Evolutionary conservation across 2,329 filamentous ascomycete genomes (phyloP).

Genomic region (Fonsecaea pedrosoi): DNA sequence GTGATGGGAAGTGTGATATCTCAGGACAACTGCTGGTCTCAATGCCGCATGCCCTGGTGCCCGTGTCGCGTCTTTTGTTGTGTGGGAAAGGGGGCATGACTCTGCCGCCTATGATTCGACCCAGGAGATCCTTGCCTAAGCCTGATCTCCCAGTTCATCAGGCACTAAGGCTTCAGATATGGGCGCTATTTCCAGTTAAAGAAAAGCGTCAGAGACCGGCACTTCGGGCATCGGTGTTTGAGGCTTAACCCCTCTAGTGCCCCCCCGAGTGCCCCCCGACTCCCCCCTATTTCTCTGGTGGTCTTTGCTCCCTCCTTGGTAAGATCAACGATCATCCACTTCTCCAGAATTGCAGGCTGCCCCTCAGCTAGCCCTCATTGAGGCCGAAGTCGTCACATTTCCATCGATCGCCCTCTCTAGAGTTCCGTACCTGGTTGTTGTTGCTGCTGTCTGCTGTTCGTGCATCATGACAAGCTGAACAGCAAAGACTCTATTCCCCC

Average conservation of each 20-base stretch:
- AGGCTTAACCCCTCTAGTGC: background rate
- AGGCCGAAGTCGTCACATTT: background rate
- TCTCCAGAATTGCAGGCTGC: background rate
- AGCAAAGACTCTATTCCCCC: background rate
- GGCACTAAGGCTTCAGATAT: slow-evolving; percentile 9
- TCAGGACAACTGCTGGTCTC: background rate
- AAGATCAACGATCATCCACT: background rate
- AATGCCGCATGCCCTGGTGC: slow-evolving; percentile 1
- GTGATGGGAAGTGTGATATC: slow-evolving; percentile 21
- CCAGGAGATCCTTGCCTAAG: slow-evolving; percentile 3
- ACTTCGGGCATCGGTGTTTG: background rate
- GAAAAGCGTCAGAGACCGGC: slow-evolving; percentile 6
- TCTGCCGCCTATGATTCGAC: slow-evolving; percentile 17
- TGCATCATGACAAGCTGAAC: background rate
- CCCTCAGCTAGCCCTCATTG: background rate
- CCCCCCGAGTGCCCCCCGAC: background rate
- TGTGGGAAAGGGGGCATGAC: background rate
- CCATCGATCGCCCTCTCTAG: background rate
- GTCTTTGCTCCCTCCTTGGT: background rate
- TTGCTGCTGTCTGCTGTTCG: background rate
- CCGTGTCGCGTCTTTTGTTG: slow-evolving; percentile 1
- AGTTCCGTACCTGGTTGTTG: background rate
- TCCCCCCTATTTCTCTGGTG: background rate
- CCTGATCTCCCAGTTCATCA: background rate
- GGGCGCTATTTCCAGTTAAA: slow-evolving; percentile 11